Percentiles rank a stretch among this genome's conserved stretches.
These are phyloP conservation scores for Penicillium alfredii DNA, from an alignment of 495 filamentous ascomycete genomes.

Conservation along the genomic window DNA sequence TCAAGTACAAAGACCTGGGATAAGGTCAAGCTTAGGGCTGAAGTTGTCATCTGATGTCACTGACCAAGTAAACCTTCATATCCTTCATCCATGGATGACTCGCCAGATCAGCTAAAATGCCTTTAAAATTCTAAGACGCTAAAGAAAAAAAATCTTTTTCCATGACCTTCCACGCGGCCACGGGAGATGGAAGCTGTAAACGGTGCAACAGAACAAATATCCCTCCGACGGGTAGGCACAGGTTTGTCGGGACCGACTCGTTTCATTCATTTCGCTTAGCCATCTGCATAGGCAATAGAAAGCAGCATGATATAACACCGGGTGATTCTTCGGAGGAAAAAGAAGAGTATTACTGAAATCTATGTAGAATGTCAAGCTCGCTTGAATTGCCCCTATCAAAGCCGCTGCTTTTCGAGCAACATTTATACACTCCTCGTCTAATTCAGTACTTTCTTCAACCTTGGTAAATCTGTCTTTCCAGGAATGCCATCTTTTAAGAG, in stretches of 20 bases:
- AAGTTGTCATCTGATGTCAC: slow-evolving; percentile 4
- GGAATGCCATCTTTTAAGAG: background rate
- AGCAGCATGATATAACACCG: no score
- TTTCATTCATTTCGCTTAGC: slow-evolving; percentile 21
- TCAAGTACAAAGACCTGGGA: no score
- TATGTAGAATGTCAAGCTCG: background rate
- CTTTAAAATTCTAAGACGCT: no score
- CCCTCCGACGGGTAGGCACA: slow-evolving; percentile 21
- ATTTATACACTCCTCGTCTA: background rate
- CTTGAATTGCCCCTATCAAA: background rate
- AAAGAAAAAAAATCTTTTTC: no score
- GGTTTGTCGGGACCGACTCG: slow-evolving; percentile 14
- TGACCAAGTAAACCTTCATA: background rate
- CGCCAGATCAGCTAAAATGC: no score
- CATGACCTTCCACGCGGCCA: no score
- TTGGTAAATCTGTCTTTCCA: background rate
- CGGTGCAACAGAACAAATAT: slow-evolving; percentile 21
- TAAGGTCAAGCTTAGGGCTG: slow-evolving; percentile 7
- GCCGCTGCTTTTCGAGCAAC: background rate
- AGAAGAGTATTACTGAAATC: background rate
- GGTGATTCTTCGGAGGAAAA: no score
- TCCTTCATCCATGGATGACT: no score
- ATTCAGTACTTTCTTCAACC: background rate
- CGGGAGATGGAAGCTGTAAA: slow-evolving; percentile 13
- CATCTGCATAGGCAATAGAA: no score